Evolutionary conservation across 1,284 basidiomycete species (phyloP), one percentile per base, ranked within the genome.

Genomic region (Cystobasidium slooffiae): DNA sequence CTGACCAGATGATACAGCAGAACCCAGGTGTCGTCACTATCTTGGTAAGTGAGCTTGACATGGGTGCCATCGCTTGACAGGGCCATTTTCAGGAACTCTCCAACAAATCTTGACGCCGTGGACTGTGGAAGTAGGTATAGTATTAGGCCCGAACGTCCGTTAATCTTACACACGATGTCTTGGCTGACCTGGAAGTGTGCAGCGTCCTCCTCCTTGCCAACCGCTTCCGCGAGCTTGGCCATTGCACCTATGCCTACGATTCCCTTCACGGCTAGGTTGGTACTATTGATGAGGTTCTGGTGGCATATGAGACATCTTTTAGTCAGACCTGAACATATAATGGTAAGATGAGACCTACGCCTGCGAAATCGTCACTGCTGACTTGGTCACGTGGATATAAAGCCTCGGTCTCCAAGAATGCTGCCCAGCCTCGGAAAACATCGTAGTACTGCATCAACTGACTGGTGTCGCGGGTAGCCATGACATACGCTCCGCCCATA

Each of bases 1-100:
- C 46, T 49, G 12, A 49, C 46, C 51, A 90, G 79, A 81, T 90
- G 90, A 83, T 90, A 90, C 6, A 87, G 82, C 20, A 88, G 80
- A 10, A 88, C 87, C 88, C 88, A 89, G 77, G 86, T 87, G 74
- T 53, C 75, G 41, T 68, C 66, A 59, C 84, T 18, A 58, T 86
- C 82, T 14, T 85, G 84, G 70, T 88, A 88, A 12, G 65, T 78
- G 59, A 75, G 68, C 39, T 66, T 59, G 46, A 75, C 37, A 18
- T 70, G 75, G 14, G 53, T 74, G 43, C 51, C 44, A 16, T 39
- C 56, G n/a, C 55, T 49, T 20, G 74, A 37, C 43, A 72, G 14
- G 4, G 61, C 70, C 22, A 16, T 18, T 6, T 14, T 22, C 6
- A 52, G 62, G 37, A 72, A 43, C 9, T 68, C 46, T 3, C 52